Base-by-base conservation (phyloP, 2,329 filamentous ascomycete species). In the Cyphellophora europaea region DNA sequence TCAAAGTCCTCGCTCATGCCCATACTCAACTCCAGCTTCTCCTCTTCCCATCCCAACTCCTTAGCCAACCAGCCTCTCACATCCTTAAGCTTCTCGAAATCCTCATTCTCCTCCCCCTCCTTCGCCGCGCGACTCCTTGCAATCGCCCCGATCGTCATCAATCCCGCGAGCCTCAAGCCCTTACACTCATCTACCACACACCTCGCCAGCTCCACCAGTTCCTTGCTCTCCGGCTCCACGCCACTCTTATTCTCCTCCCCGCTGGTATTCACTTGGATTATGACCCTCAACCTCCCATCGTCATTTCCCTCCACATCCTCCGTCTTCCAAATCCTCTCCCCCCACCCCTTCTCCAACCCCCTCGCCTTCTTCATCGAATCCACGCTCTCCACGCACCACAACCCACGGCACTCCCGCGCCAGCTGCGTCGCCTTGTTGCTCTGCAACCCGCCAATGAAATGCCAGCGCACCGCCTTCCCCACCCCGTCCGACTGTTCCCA, bases 111-210 rank as follows among this genome's bases (percentile, higher is more conserved):
- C n/a, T 67, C 80, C 48, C 83, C 86, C 1, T 72, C 63, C 2
- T 77, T 82, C 3, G 77, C 78, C 11, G 74, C 84, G 51, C 76
- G 72, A 49, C 83, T 91, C 43, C 89, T 66, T 32, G 87, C 89
- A 56, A 96, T 93, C 12, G 89, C 87, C 1, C 91, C 91, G 53
- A 98, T 96, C 2, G 91, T 98, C 91, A 98, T 98, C 23, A 98
- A 61, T 0, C 91, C 91, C 18, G 82, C 69, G 2, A 98, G 65
- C 37, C 73, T 66, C 23, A 98, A 65, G 54, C 79, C 71, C 31
- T 47, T 32, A 56, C 86, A 93, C 23, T 74, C 67, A 4, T 79
- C 67, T 8, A 73, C 57, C 34, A 98, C 75, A 51, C 81, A 72
- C 34, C 68, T 69, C 55, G 84, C 89, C 25, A 96, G 64, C 0